Evolutionary conservation across 2,329 filamentous ascomycete species (phyloP), one percentile per base, ranked within the genome.

Genomic region (Claviceps africana): DNA sequence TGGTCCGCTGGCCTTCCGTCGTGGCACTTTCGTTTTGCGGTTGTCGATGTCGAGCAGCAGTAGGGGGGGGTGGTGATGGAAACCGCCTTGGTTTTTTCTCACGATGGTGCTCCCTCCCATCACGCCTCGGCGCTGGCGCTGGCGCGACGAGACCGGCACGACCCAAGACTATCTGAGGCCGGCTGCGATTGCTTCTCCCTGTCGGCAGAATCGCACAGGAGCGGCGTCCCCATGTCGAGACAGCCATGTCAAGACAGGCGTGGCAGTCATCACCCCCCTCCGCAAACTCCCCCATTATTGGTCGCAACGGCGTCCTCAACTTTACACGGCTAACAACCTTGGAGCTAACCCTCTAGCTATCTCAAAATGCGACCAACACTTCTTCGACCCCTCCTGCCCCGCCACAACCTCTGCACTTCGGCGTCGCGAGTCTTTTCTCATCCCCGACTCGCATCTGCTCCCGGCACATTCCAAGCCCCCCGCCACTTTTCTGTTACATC

Each of bases 401-500:
- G 68, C 68, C 66, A 70, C 63, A 67, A 62, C 62, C 61, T 68
- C 61, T 70, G 62, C 62, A 67, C 67, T 60, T 62, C 62, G 61
- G 59, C 65, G 55, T 61, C 62, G 51, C 67, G 62, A 69, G 64
- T 67, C 67, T 70, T 67, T 62, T 63, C 61, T 61, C 65, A 68
- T 62, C 61, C 65, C 62, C 65, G 68, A 65, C 66, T 70, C 64
- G 64, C 67, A 61, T 63, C 66, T 62, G 68, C 67, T 59, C 64
- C 69, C 59, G 65, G 65, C 62, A 65, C 66, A 62, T 67, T 68
- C 60, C 59, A 54, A 61, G 55, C 63, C 48, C 57, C 66, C 58
- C 68, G 73, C 61, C 72, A 70, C 62, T 78, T 75, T 62, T 72
- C 70, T 37, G 54, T 52, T 68, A 72, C 86, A 67, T 70, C 83